phyloP scores from a whole-genome alignment of 1,284 basidiomycete genomes.

The Irpex sp. region DNA sequence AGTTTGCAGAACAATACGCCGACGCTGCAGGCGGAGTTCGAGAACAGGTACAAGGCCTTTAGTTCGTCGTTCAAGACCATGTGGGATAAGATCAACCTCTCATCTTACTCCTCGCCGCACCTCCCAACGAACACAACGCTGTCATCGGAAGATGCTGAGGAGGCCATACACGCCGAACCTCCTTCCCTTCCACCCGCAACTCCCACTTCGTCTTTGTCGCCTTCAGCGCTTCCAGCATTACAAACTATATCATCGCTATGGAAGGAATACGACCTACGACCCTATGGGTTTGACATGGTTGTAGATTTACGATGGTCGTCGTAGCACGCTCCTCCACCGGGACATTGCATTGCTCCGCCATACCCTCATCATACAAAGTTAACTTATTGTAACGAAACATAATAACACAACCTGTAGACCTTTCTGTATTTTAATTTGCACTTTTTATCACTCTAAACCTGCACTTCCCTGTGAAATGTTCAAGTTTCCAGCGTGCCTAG shows the following conservation, averaged over 20 bases:
- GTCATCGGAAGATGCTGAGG: background rate
- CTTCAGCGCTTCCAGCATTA: background rate
- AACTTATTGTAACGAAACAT: background rate
- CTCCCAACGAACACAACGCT: background rate
- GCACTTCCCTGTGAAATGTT: too few species aligned
- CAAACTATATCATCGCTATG: background rate
- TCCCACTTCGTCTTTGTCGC: background rate
- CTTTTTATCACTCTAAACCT: background rate
- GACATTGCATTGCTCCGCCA: slow-evolving; percentile 1
- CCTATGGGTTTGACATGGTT: slow-evolving; percentile 65
- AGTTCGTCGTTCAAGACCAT: slow-evolving; percentile 1
- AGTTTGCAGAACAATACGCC: background rate
- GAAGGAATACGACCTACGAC: slow-evolving; percentile 60
- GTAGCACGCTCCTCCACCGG: slow-evolving; percentile 2
- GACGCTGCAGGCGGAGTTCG: background rate
- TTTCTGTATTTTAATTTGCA: background rate
- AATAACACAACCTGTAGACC: background rate
- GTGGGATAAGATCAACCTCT: slow-evolving; percentile 8
- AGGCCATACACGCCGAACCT: background rate
- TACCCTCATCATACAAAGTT: background rate
- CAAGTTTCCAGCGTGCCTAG: background rate
- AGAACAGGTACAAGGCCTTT: background rate
- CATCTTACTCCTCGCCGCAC: slow-evolving; percentile 3
- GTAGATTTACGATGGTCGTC: slow-evolving; percentile 65
- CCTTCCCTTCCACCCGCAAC: background rate